A percentile compares a stretch with the other conserved stretches of the same genome.
phyloP scores from a whole-genome alignment of 495 filamentous ascomycete species.

The Bacidia rubella region DNA sequence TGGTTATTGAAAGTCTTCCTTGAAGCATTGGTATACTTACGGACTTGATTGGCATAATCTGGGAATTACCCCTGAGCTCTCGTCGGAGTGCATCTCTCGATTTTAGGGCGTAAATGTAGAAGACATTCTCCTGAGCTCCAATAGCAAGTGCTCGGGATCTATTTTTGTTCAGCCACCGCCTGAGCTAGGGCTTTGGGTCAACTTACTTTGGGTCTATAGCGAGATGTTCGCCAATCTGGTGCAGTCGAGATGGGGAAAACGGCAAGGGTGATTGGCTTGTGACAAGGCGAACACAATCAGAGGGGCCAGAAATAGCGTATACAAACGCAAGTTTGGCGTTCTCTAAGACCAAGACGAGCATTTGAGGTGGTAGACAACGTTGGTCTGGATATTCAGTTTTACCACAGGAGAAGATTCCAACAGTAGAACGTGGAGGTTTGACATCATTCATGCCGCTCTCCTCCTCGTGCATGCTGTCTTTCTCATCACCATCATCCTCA shows the following conservation, averaged over 20 bases:
- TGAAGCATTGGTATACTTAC: conserved; percentile 10
- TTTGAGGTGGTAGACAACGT: conserved; percentile 51
- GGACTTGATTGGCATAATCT: conserved; percentile 17
- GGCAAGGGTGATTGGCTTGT: conserved; percentile 44
- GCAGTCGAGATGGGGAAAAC: conserved; percentile 36
- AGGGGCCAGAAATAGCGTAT: conserved; percentile 36
- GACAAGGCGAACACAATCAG: conserved; percentile 41
- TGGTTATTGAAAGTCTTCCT: neutral
- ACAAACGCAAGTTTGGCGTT: conserved; percentile 59
- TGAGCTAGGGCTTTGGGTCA: neutral
- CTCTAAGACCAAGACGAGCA: conserved; percentile 59
- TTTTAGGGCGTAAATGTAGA: conserved; percentile 51
- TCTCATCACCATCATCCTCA: neutral
- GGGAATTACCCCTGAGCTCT: conserved; percentile 5
- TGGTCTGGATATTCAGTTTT: neutral
- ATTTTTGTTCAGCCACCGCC: conserved; percentile 10
- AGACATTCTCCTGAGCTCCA: conserved; percentile 41
- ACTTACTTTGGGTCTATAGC: conserved; percentile 65
- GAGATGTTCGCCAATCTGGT: conserved; percentile 59
- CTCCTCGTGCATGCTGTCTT: neutral
- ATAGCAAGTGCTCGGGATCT: conserved; percentile 55
- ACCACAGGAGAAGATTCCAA: neutral
- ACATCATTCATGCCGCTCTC: neutral
- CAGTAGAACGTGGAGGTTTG: neutral
- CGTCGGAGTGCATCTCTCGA: conserved; percentile 31